phyloP scores from a whole-genome alignment of 2,329 filamentous ascomycete genomes.

The Aspergillus hiratsukae region DNA sequence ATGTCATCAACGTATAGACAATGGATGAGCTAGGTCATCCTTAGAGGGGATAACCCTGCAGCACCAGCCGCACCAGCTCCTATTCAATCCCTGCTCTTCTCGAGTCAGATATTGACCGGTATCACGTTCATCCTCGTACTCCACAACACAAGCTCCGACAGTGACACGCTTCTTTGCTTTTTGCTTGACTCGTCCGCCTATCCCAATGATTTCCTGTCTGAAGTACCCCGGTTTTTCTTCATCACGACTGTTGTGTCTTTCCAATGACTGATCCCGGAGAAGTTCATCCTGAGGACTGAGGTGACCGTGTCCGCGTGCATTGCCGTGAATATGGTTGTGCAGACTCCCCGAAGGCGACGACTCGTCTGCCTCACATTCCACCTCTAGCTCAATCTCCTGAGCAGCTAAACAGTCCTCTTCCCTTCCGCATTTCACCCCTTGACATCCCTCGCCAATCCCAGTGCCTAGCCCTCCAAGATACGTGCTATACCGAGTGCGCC shows the following conservation, averaged over 20 bases:
- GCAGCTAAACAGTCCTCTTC: conserved; percentile 70
- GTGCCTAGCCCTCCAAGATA: conserved; percentile 78
- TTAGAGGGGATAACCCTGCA: conserved; percentile 65
- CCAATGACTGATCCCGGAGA: conserved; percentile 5
- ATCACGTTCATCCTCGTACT: conserved; percentile 74
- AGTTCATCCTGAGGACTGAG: conserved; percentile 15
- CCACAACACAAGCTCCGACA: conserved; percentile 78
- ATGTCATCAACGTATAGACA: not conserved
- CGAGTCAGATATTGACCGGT: conserved; percentile 62
- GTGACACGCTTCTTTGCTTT: conserved; percentile 78
- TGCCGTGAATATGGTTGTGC: conserved; percentile 11
- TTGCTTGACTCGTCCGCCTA: conserved; percentile 81
- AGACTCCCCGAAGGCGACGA: conserved; percentile 22
- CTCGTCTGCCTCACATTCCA: conserved; percentile 79
- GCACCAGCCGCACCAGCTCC: conserved; percentile 95
- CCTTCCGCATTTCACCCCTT: conserved; percentile 84
- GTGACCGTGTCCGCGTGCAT: conserved; percentile 11
- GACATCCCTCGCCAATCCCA: conserved; percentile 81
- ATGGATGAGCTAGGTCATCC: conserved; percentile 33
- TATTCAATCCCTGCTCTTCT: conserved; percentile 63
- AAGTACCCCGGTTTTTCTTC: conserved; percentile 64
- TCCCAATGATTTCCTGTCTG: conserved; percentile 84
- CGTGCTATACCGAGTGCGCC: conserved; percentile 76
- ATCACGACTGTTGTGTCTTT: conserved; percentile 21
- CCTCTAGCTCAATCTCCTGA: conserved; percentile 73